These are phyloP conservation scores for Globisporangium polare DNA, from an alignment of 352 stramenopile species.

Conservation along the genomic window DNA sequence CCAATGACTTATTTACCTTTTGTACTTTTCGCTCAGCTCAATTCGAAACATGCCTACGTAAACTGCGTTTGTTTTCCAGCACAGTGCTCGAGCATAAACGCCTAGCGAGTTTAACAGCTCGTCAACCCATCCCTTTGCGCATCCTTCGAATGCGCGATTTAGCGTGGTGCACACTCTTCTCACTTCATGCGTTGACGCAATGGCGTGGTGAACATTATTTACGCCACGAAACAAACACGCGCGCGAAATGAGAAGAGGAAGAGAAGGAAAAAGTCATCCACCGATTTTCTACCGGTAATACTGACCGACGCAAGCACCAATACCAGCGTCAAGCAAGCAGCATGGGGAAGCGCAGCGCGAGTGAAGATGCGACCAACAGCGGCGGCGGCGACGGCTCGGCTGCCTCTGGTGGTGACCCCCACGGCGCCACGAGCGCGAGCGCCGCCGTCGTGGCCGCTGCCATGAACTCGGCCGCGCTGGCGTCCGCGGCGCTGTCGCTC, in stretches of 20 bases:
- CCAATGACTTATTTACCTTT: no score
- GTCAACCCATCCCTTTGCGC: no score
- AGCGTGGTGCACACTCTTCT: not conserved
- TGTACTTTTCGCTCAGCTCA: no score
- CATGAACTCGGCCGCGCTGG: constrained; percentile 2
- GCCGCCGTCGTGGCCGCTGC: constrained; percentile 3
- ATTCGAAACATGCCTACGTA: no score
- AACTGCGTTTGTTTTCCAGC: no score
- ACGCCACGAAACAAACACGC: not conserved
- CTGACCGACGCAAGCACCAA: not conserved
- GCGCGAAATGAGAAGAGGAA: not conserved
- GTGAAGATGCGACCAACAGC: not conserved
- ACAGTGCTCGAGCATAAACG: no score
- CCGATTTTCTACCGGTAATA: constrained; percentile 15
- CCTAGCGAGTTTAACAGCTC: no score
- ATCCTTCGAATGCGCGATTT: no score
- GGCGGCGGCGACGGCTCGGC: not conserved
- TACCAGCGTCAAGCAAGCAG: not conserved
- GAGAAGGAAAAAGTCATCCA: not conserved
- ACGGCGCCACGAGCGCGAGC: constrained; percentile 5
- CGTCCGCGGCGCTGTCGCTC: constrained; percentile 7
- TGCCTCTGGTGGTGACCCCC: not conserved
- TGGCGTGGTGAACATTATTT: not conserved
- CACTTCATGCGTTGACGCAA: no score
- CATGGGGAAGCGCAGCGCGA: constrained; percentile 14